Percentiles rank a stretch among this genome's conserved stretches.
Conservation (phyloP, 2,329 filamentous ascomycete genomes). For the Monosporascus sp. region DNA sequence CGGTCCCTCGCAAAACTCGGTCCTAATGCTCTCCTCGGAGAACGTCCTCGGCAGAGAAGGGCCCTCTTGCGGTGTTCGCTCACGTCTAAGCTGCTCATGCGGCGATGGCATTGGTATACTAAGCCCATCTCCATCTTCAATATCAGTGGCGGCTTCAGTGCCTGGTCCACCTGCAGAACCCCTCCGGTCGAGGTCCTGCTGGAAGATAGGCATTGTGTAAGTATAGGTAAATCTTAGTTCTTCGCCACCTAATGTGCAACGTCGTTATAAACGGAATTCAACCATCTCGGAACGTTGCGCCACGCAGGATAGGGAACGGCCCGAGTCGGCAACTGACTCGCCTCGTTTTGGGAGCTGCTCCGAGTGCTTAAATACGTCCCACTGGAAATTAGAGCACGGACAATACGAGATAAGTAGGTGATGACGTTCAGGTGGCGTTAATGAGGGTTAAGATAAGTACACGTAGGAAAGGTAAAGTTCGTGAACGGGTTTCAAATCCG, state of each 20-base stretch:
- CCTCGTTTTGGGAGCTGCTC: too few relatives aligned
- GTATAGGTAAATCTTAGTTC: background rate
- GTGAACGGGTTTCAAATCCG: too few relatives aligned
- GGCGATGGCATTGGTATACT: conserved; percentile 17
- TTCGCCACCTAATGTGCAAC: background rate
- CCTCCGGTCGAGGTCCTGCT: conserved; percentile 41
- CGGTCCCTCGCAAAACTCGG: conserved; percentile 56
- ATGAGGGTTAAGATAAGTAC: too few relatives aligned
- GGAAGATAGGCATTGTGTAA: conserved; percentile 52
- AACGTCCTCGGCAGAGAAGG: conserved; percentile 28
- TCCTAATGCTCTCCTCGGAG: conserved; percentile 57
- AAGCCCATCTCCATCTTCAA: background rate
- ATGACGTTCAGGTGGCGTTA: too few relatives aligned
- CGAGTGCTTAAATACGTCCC: too few relatives aligned
- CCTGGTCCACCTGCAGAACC: conserved; percentile 18
- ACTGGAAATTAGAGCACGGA: too few relatives aligned
- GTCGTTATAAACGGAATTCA: background rate
- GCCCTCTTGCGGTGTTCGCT: background rate
- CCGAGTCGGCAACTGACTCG: background rate
- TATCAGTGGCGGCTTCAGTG: background rate
- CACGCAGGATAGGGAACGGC: background rate
- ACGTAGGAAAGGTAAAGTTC: too few relatives aligned
- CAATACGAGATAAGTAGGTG: too few relatives aligned
- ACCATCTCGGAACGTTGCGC: background rate
- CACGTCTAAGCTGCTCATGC: conserved; percentile 9